phyloP scores from a whole-genome alignment of 1,284 basidiomycete genomes.

The Puccinia polysora region DNA sequence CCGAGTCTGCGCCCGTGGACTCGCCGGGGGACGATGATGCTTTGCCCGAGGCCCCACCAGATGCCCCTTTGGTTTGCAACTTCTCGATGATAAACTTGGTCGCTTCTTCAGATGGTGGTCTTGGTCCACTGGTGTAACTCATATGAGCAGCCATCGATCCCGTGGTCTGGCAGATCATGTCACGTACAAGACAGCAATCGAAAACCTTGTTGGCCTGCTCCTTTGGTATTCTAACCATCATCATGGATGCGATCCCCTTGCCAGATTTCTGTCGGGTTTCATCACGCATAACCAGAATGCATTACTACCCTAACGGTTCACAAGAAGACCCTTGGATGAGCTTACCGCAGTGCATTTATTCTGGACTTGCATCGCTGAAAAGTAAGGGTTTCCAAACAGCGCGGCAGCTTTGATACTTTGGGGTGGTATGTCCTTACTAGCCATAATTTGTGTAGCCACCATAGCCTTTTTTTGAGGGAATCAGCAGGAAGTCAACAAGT shows the following conservation, averaged over 20 bases:
- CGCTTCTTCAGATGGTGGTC: neutral
- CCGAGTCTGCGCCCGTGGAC: too few relatives aligned
- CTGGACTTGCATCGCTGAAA: neutral
- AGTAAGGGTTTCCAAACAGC: constrained; percentile 39
- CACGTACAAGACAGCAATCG: constrained; percentile 11
- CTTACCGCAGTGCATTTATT: constrained; percentile 27
- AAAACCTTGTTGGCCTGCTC: neutral
- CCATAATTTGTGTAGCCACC: neutral
- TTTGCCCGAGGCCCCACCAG: too few relatives aligned
- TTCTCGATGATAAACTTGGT: constrained; percentile 6
- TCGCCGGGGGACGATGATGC: too few relatives aligned
- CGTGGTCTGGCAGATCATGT: constrained; percentile 10
- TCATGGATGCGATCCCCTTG: neutral
- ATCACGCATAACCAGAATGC: neutral
- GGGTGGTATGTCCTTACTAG: neutral
- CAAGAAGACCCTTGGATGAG: neutral
- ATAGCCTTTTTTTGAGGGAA: constrained; percentile 6
- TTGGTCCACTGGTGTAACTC: neutral
- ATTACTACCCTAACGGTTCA: neutral
- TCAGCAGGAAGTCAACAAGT: neutral
- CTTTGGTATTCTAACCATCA: neutral
- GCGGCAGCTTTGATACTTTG: neutral
- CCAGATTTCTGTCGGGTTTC: neutral
- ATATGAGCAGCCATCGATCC: constrained; percentile 14
- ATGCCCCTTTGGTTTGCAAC: neutral